phyloP scores from a whole-genome alignment of 73 alveolate genomes.

The Paramecium bursaria region DNA sequence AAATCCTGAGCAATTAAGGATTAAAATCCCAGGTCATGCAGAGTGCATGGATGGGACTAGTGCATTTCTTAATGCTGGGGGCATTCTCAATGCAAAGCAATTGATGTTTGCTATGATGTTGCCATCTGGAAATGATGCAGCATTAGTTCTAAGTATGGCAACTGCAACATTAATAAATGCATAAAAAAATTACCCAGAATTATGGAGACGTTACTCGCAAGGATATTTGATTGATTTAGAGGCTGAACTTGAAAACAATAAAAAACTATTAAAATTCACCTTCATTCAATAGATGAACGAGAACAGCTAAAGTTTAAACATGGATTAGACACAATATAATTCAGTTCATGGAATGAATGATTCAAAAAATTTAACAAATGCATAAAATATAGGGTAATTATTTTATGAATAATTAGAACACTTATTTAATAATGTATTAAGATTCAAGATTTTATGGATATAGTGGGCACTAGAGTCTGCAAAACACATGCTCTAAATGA shows the following conservation, averaged over 20 bases:
- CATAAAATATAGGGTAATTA: conserved; percentile 52
- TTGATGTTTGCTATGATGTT: conserved; percentile 75
- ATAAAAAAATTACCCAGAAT: not conserved
- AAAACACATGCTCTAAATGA: conserved; percentile 60
- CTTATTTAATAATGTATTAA: conserved; percentile 26
- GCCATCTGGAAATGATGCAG: conserved; percentile 83
- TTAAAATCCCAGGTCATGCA: conserved; percentile 72
- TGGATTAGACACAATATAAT: conserved; percentile 70
- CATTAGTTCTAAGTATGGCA: conserved; percentile 64
- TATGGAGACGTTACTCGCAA: not conserved
- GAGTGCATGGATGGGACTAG: conserved; percentile 75
- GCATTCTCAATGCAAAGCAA: conserved; percentile 64
- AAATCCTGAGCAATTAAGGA: conserved; percentile 59
- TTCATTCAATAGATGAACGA: conserved; percentile 75
- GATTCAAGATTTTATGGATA: conserved; percentile 3
- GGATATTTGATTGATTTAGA: conserved; percentile 12
- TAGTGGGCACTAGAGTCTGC: conserved; percentile 78
- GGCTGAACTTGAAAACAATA: conserved; percentile 12
- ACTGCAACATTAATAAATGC: not conserved
- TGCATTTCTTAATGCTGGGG: conserved; percentile 74
- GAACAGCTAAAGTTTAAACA: conserved; percentile 61
- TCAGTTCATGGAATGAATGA: conserved; percentile 79
- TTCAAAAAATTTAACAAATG: conserved; percentile 52
- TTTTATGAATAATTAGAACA: conserved; percentile 4
- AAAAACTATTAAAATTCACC: not conserved